Evolutionary conservation across 768 basidiomycete genomes (phyloP).

Genomic region (Hysterangium stoloniferum): DNA sequence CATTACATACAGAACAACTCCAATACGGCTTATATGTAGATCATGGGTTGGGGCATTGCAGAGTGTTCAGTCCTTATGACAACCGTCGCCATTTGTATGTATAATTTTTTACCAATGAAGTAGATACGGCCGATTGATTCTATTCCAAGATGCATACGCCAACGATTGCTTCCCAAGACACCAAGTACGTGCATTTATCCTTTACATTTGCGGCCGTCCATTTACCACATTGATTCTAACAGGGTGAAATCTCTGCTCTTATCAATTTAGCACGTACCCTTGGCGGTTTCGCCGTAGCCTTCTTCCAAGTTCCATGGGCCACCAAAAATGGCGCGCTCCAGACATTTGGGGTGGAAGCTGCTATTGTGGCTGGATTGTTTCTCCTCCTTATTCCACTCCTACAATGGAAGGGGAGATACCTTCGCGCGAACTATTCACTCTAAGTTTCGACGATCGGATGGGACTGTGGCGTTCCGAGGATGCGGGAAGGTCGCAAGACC

Average conservation of each 20-base stretch:
- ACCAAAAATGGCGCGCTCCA: constrained; percentile 50
- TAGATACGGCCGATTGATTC: neutral
- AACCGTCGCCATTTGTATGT: constrained; percentile 54
- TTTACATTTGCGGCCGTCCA: neutral
- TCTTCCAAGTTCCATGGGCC: constrained; percentile 63
- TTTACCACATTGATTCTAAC: neutral
- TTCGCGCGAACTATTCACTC: too few species aligned
- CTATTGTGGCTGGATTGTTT: constrained; percentile 45
- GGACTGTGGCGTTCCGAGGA: too few species aligned
- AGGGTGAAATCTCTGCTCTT: constrained; percentile 58
- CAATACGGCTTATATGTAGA: constrained; percentile 8
- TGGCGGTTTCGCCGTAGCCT: constrained; percentile 57
- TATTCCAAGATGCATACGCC: constrained; percentile 35
- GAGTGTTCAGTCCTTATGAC: constrained; percentile 49
- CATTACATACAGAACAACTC: neutral
- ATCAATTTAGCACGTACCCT: constrained; percentile 49
- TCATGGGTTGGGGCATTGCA: constrained; percentile 64
- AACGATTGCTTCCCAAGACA: constrained; percentile 43
- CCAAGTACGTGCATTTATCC: constrained; percentile 22
- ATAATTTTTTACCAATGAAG: constrained; percentile 3
- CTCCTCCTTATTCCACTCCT: constrained; percentile 42
- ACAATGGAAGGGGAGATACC: constrained; percentile 38
- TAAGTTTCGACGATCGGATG: too few species aligned
- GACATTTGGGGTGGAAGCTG: constrained; percentile 55
- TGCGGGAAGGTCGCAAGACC: too few species aligned